A percentile compares a stretch with the other conserved stretches of the same genome.
These are phyloP conservation scores for Xylaria acuta DNA, from an alignment of 495 filamentous ascomycete genomes.

Conservation along the genomic window DNA sequence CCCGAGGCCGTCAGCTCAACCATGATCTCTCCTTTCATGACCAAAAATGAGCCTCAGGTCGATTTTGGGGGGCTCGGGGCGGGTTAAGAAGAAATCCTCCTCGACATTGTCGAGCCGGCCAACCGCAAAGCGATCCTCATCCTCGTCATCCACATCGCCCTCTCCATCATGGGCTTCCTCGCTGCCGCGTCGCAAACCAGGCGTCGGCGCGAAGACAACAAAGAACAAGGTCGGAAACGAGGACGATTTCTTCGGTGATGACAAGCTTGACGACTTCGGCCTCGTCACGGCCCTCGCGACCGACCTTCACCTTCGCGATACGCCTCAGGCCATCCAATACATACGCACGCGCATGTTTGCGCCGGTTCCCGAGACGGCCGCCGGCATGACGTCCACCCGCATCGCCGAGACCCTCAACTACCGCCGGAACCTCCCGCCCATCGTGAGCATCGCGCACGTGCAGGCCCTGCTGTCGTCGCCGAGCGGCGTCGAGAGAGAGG, in stretches of 20 bases:
- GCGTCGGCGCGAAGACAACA: conserved; percentile 37
- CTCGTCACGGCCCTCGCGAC: conserved; percentile 57
- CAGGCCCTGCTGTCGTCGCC: conserved; percentile 69
- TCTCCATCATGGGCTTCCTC: conserved; percentile 50
- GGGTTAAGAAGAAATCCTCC: conserved; percentile 44
- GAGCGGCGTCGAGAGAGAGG: conserved; percentile 75
- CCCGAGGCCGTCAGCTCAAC: conserved; percentile 5
- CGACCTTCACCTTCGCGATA: conserved; percentile 64
- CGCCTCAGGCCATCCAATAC: conserved; percentile 67
- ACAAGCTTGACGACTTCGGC: conserved; percentile 64
- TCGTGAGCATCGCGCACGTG: conserved; percentile 74
- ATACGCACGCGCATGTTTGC: conserved; percentile 71
- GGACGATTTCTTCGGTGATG: conserved; percentile 51
- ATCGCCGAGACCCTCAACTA: conserved; percentile 75
- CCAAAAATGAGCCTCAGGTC: conserved; percentile 41
- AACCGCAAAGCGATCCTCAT: conserved; percentile 24
- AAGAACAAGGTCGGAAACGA: conserved; percentile 43
- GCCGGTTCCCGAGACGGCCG: conserved; percentile 63
- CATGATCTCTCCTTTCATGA: conserved; percentile 22
- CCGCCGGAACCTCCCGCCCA: conserved; percentile 68
- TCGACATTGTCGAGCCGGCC: conserved; percentile 23
- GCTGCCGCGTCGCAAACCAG: conserved; percentile 64
- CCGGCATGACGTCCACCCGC: conserved; percentile 76
- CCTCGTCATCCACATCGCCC: conserved; percentile 54
- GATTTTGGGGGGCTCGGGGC: conserved; percentile 45